These are phyloP conservation scores for Fusarium burgessii DNA, from an alignment of 2,329 filamentous ascomycete species.

Conservation along the genomic window DNA sequence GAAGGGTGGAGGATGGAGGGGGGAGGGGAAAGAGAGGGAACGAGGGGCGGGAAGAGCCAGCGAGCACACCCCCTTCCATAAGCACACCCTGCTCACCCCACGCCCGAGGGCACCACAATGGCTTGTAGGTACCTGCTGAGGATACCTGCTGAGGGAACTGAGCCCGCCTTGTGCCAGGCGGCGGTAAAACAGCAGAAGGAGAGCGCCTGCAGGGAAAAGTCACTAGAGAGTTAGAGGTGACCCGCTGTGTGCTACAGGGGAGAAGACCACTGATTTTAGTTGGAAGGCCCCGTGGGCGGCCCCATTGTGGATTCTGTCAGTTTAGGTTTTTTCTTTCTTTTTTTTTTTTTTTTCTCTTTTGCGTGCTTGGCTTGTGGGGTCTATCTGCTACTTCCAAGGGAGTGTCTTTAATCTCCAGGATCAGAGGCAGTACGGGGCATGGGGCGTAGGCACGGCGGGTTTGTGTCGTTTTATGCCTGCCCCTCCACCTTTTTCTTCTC, in stretches of 20 bases:
- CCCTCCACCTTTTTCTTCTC: slow-evolving; percentile 41
- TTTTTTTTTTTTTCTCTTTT: slow-evolving; percentile 1
- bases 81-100: slow-evolving; percentile 31
- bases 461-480: slow-evolving; percentile 30
- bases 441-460: slow-evolving; percentile 27
- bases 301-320: slow-evolving; percentile 26
- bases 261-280: slow-evolving; percentile 25
- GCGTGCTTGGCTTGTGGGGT: slow-evolving; percentile 21
- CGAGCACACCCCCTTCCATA: slow-evolving; percentile 3
- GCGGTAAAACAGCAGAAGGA: slow-evolving; percentile 46
- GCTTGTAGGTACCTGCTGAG: slow-evolving; percentile 37
- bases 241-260: slow-evolving; percentile 37
- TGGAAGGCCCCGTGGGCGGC: slow-evolving; percentile 31
- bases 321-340: slow-evolving; percentile 1
- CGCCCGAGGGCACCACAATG: slow-evolving; percentile 25
- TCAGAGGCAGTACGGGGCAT: slow-evolving; percentile 30
- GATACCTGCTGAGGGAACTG: slow-evolving; percentile 45
- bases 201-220: slow-evolving; percentile 31
- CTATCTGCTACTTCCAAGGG: slow-evolving; percentile 9
- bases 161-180: slow-evolving; percentile 41
- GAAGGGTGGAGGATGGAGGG: no score
- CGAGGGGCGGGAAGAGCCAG: slow-evolving; percentile 38
- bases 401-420: slow-evolving; percentile 21
- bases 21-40: slow-evolving; percentile 32
- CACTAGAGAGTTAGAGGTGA: slow-evolving; percentile 27